A percentile compares a stretch with the other conserved stretches of the same genome.
phyloP scores from a whole-genome alignment of 208 protist genomes.

The Acanthamoeba royreba region DNA sequence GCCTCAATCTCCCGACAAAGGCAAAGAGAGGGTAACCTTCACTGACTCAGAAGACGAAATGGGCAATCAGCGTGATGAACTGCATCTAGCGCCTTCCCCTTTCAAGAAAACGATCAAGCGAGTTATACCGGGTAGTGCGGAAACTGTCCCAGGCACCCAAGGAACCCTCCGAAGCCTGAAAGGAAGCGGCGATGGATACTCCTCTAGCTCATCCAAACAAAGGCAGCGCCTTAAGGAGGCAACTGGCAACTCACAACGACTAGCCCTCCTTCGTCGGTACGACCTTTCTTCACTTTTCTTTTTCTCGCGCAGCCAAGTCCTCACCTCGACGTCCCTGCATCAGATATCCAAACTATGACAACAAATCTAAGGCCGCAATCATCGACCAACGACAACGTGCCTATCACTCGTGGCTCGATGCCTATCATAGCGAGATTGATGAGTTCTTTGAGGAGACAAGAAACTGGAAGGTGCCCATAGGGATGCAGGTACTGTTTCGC shows the following conservation, averaged over 20 bases:
- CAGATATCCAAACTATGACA: background rate
- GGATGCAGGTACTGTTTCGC: background rate
- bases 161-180: too few relatives aligned
- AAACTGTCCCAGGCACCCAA: too few relatives aligned
- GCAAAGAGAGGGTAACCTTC: too few relatives aligned
- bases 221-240: background rate
- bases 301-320: background rate
- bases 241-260: background rate
- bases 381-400: background rate
- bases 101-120: conserved; percentile 1
- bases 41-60: too few relatives aligned
- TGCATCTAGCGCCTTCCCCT: background rate
- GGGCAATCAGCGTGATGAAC: too few relatives aligned
- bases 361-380: background rate
- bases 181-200: background rate
- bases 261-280: background rate
- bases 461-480: background rate
- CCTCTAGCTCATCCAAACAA: too few relatives aligned
- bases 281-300: background rate
- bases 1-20: too few relatives aligned
- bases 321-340: too few relatives aligned
- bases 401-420: background rate
- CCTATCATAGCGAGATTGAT: background rate
- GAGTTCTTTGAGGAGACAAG: background rate
- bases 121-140: too few relatives aligned